These are phyloP conservation scores for Oidium heveae DNA, from an alignment of 2,329 filamentous ascomycete genomes.

Conservation along the genomic window DNA sequence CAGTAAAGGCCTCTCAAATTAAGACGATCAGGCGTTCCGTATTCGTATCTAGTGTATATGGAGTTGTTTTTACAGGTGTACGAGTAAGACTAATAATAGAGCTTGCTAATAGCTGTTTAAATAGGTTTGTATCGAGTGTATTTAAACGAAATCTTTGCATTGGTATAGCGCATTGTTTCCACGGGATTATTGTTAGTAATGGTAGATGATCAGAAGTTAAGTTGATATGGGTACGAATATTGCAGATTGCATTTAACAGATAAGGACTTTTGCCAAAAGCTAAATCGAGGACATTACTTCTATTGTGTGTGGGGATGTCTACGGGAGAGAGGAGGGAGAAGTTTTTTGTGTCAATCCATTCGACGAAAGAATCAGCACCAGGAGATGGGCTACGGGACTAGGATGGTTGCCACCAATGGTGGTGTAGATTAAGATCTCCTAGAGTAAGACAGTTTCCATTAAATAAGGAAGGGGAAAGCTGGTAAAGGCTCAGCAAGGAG, in stretches of 20 bases:
- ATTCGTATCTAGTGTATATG: not conserved
- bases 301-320: not conserved
- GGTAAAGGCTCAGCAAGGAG: not conserved
- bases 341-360: not conserved
- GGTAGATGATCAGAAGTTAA: not conserved
- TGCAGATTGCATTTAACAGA: not conserved
- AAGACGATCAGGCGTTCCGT: not conserved
- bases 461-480: not conserved
- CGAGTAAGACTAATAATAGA: not conserved
- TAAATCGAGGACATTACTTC: not conserved
- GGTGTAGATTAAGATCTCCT: conserved; percentile 1
- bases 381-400: not conserved
- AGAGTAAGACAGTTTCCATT: not conserved
- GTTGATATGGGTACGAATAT: not conserved
- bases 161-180: not conserved
- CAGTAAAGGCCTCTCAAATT: not conserved
- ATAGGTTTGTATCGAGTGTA: not conserved
- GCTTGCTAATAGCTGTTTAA: not conserved
- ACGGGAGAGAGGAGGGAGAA: not conserved
- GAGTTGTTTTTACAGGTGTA: not conserved
- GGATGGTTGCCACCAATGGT: not conserved
- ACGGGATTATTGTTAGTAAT: not conserved
- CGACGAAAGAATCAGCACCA: not conserved
- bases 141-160: not conserved
- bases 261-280: not conserved